Conservation (phyloP, 306 rosid species). For the Glycyrrhiza uralensis region DNA sequence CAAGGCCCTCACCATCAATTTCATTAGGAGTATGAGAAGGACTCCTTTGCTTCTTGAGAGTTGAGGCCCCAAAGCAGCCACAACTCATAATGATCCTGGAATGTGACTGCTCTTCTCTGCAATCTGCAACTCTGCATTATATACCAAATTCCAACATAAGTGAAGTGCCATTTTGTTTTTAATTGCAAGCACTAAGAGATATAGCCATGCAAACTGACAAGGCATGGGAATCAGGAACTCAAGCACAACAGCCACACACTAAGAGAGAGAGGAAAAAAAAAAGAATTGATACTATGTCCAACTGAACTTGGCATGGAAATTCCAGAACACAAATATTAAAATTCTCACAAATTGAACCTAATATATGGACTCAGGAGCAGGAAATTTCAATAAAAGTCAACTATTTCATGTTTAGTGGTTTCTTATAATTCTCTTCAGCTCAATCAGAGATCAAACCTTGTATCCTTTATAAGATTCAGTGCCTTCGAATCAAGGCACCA, state of each 20-base stretch:
- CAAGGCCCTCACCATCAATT: slow-evolving; percentile 55
- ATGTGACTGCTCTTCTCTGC: slow-evolving; percentile 16
- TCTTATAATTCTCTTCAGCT: not conserved
- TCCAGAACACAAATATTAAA: not conserved
- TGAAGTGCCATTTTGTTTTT: slow-evolving; percentile 8
- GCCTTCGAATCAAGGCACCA: not conserved
- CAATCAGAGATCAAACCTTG: not conserved
- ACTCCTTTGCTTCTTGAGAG: slow-evolving; percentile 33
- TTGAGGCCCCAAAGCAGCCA: slow-evolving; percentile 75
- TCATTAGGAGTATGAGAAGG: slow-evolving; percentile 37
- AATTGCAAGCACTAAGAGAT: not conserved
- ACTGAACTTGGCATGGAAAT: slow-evolving; percentile 7
- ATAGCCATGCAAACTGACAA: not conserved
- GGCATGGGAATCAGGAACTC: not conserved
- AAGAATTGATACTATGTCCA: not conserved
- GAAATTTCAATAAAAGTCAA: slow-evolving; percentile 36
- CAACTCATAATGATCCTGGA: slow-evolving; percentile 60
- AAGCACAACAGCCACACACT: not conserved
- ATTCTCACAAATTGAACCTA: slow-evolving; percentile 1
- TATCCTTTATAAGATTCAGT: not conserved
- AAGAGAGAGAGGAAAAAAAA: no score
- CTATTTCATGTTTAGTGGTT: not conserved
- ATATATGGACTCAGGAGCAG: not conserved
- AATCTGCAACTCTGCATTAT: slow-evolving; percentile 35
- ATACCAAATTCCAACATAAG: slow-evolving; percentile 20